Evolutionary conservation across 2,329 filamentous ascomycete genomes (phyloP), one percentile per base, ranked within the genome.

Genomic region (Arthrobotrys megalospora): DNA sequence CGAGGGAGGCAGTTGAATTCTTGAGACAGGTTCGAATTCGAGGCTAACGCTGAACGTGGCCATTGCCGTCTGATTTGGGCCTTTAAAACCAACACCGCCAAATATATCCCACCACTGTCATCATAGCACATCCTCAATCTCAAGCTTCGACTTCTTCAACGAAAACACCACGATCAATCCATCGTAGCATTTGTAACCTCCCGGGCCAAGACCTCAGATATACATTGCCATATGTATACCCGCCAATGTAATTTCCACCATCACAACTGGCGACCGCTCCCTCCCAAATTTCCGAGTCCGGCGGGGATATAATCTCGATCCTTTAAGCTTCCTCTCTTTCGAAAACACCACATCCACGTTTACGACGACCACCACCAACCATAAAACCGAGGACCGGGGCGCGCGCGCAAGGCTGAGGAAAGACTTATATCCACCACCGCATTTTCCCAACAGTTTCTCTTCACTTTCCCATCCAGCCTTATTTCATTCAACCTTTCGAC

Each of bases 211-310:
- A 14, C 19, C 6, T 21, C 21, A 11, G 47, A 52, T 11, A 28
- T 28, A 52, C 8, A 52, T 52, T 58, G n/a, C 52, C 52, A 38
- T 36, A 60, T 41, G 55, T 28, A 43, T 60, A 43, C 36, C 34
- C 16, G 55, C 63, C 43, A 36, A 32, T 66, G 63, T 28, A 66
- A 66, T 50, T 38, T 50, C 63, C 43, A 50, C 63, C 21, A 48
- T 32, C 19, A 12, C 19, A 16, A 32, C 24, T 24, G 38, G 7
- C n/a, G 12, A 21, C 8, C n/a, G 41, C 38, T 43, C 19, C 43
- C 53, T 36, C 34, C 28, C 66, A 70, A 70, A 62, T 70, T 62
- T 70, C 66, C 66, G 66, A 41, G 66, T 8, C 58, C 19, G 66
- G 66, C 66, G 66, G 66, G 66, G 66, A 52, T 47, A 60, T 41